phyloP scores from a whole-genome alignment of 176 grass and related monocot genomes.

The Triticum aestivum region IWGSC_CS_RefSeq_v2.1 NC_057806.1:474753277-474753776 shows the following conservation, averaged over 20 bases:
- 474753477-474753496: background rate
- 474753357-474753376: background rate
- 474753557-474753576: background rate
- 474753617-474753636: no score
- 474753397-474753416: conserved; percentile 22
- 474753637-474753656: no score
- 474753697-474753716: no score
- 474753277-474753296: no score
- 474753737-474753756: no score
- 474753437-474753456: background rate
- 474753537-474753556: background rate
- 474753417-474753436: background rate
- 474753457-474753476: background rate
- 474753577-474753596: conserved; percentile 1
- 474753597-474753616: background rate
- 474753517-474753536: background rate
- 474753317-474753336: background rate
- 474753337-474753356: background rate
- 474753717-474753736: no score
- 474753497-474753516: background rate
- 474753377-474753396: background rate
- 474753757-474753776: no score
- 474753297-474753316: background rate
- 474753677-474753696: no score
- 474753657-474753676: no score